These are phyloP conservation scores for Yarrowia alimentaria DNA, from an alignment of 805 yeast genomes.

Conservation along the genomic window DNA sequence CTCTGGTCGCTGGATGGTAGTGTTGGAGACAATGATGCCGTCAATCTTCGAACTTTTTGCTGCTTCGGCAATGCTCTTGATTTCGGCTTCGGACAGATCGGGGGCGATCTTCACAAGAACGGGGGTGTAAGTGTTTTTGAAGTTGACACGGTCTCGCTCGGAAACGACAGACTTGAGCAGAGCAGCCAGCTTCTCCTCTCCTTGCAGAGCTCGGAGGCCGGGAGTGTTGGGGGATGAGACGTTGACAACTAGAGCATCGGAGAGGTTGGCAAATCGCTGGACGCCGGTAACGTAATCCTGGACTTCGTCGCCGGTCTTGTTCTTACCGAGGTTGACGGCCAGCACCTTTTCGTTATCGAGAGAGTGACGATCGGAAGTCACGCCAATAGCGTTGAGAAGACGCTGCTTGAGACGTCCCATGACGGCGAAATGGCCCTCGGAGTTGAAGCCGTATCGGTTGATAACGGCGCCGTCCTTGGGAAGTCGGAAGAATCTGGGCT, in stretches of 20 bases:
- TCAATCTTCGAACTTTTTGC: constrained; percentile 77
- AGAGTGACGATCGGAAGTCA: constrained; percentile 43
- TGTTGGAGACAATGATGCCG: constrained; percentile 89
- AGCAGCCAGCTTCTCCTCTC: constrained; percentile 65
- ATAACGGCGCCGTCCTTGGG: constrained; percentile 85
- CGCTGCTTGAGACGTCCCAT: constrained; percentile 65
- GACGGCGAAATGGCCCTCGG: constrained; percentile 79
- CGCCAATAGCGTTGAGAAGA: constrained; percentile 44
- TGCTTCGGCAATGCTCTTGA: constrained; percentile 75
- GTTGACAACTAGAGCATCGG: constrained; percentile 86
- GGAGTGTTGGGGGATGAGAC: constrained; percentile 97
- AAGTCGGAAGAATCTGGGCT: constrained; percentile 85
- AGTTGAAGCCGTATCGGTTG: constrained; percentile 92
- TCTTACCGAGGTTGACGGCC: constrained; percentile 87
- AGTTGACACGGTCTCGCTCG: constrained; percentile 53
- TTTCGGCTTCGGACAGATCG: constrained; percentile 77
- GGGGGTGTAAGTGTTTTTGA: constrained; percentile 55
- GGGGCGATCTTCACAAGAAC: constrained; percentile 91
- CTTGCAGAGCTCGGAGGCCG: constrained; percentile 84
- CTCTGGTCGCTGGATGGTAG: constrained; percentile 82
- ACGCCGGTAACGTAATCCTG: constrained; percentile 85
- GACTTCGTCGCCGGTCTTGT: constrained; percentile 87
- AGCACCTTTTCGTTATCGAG: constrained; percentile 64
- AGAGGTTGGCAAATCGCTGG: constrained; percentile 70
- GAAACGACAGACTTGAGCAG: constrained; percentile 65